Percentiles rank a stretch among this genome's conserved stretches.
phyloP scores from a whole-genome alignment of 1,139 yeast species.

The Scheffersomyces titani region DNA sequence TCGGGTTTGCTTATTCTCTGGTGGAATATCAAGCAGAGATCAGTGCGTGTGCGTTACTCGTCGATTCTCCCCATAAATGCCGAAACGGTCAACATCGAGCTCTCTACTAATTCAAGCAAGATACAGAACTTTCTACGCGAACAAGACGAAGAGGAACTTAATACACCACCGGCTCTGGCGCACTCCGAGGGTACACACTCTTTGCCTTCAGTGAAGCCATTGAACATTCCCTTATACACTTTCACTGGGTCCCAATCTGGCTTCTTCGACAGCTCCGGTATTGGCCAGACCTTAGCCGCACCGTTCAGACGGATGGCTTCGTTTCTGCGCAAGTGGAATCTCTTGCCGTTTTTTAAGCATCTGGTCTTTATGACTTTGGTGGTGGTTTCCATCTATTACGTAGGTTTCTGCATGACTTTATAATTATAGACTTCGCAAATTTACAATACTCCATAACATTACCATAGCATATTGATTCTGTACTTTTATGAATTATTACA shows the following conservation, averaged over 20 bases:
- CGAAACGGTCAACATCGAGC: conserved; percentile 2
- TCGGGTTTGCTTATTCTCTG: conserved; percentile 30
- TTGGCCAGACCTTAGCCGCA: background rate
- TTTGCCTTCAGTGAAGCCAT: background rate
- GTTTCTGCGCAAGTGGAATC: conserved; percentile 14
- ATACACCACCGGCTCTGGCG: conserved; percentile 4
- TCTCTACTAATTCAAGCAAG: conserved; percentile 12
- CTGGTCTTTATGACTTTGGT: conserved; percentile 4
- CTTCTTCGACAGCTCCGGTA: background rate
- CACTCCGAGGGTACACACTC: background rate
- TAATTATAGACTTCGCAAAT: background rate
- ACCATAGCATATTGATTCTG: background rate
- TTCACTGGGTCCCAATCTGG: background rate
- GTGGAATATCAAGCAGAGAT: conserved; percentile 33
- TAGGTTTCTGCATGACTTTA: conserved; percentile 10
- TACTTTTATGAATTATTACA: background rate
- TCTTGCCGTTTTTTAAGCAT: conserved; percentile 13
- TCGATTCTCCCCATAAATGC: conserved; percentile 13
- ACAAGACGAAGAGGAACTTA: conserved; percentile 13
- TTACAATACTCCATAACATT: background rate
- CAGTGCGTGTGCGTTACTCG: conserved; percentile 17
- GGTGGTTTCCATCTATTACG: conserved; percentile 11
- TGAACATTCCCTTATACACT: background rate
- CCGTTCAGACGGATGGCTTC: background rate
- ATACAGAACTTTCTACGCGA: conserved; percentile 17